Percentiles rank a stretch among this genome's conserved stretches.
phyloP scores from a whole-genome alignment of 176 grass and related monocot species.

The Oryza nivara region DNA sequence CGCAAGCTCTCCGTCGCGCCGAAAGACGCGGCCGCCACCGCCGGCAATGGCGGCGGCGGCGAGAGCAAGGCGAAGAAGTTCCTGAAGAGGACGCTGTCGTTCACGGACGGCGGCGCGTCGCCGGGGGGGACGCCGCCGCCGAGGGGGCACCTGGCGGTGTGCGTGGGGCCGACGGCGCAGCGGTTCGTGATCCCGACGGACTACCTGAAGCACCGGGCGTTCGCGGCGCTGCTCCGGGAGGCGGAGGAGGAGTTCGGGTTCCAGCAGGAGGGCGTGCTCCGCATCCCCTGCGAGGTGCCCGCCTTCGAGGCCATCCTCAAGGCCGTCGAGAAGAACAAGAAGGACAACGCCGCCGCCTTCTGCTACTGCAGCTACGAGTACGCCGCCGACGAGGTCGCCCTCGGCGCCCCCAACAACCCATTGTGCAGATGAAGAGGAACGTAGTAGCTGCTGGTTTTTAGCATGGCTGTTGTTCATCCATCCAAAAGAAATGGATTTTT shows the following conservation, averaged over 20 bases:
- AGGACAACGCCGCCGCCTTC: conserved; percentile 40
- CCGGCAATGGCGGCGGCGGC: conserved; percentile 28
- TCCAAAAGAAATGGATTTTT: not conserved
- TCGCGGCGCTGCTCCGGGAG: conserved; percentile 61
- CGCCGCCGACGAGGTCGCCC: conserved; percentile 35
- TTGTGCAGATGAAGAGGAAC: conserved; percentile 47
- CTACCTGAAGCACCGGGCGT: conserved; percentile 63
- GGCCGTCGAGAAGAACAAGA: conserved; percentile 59
- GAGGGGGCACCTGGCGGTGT: conserved; percentile 69
- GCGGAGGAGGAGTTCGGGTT: conserved; percentile 91
- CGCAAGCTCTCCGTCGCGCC: conserved; percentile 83
- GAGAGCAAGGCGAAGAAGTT: conserved; percentile 92
- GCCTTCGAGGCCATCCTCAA: conserved; percentile 61
- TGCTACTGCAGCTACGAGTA: conserved; percentile 62
- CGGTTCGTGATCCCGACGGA: conserved; percentile 80
- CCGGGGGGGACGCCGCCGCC: conserved; percentile 31
- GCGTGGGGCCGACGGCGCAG: conserved; percentile 58
- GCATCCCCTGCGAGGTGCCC: conserved; percentile 73
- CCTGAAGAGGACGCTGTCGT: conserved; percentile 83
- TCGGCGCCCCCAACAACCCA: conserved; percentile 49
- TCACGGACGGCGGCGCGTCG: conserved; percentile 47
- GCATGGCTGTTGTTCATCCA: not conserved
- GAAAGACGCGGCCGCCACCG: conserved; percentile 20
- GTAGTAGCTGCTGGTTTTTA: not conserved
- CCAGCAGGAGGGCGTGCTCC: conserved; percentile 78